Conservation (phyloP, 768 basidiomycete genomes). For the Megacollybia marginata region DNA sequence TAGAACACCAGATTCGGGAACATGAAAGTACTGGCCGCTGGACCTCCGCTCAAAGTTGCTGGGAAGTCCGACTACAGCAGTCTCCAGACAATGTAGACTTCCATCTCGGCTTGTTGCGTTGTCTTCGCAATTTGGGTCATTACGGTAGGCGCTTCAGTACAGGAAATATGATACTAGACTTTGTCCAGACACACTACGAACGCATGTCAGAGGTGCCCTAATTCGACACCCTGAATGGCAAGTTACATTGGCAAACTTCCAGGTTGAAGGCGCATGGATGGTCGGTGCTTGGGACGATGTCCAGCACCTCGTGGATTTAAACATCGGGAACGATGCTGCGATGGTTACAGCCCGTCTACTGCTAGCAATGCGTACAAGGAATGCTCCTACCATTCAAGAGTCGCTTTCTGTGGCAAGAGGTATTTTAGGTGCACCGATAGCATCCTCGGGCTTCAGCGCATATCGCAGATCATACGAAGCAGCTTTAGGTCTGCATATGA, state of each 20-base stretch:
- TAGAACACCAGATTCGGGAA: slow-evolving; percentile 95
- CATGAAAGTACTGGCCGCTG: slow-evolving; percentile 96
- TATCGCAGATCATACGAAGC: slow-evolving; percentile 88
- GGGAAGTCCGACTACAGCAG: slow-evolving; percentile 92
- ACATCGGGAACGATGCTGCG: slow-evolving; percentile 47
- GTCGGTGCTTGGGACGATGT: slow-evolving; percentile 91
- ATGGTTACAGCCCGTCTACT: slow-evolving; percentile 74
- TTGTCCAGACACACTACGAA: slow-evolving; percentile 77
- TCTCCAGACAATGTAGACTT: slow-evolving; percentile 83
- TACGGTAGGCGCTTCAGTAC: slow-evolving; percentile 60
- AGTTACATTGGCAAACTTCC: slow-evolving; percentile 66
- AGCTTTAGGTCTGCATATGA: slow-evolving; percentile 74
- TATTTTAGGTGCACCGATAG: slow-evolving; percentile 72
- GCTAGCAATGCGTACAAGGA: slow-evolving; percentile 62
- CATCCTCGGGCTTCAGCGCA: slow-evolving; percentile 69
- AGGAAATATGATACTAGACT: slow-evolving; percentile 1
- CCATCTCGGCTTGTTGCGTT: slow-evolving; percentile 85
- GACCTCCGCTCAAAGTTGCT: slow-evolving; percentile 99
- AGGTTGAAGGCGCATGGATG: slow-evolving; percentile 94
- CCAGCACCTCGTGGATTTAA: slow-evolving; percentile 44
- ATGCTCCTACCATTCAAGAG: slow-evolving; percentile 35
- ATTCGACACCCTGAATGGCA: slow-evolving; percentile 84
- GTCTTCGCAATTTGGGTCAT: slow-evolving; percentile 90
- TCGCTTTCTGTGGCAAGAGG: slow-evolving; percentile 60
- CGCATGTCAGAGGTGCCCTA: slow-evolving; percentile 88